These are phyloP conservation scores for Mortierella sp. DNA, from an alignment of 371 early-diverging fungal genomes.

Conservation along the genomic window DNA sequence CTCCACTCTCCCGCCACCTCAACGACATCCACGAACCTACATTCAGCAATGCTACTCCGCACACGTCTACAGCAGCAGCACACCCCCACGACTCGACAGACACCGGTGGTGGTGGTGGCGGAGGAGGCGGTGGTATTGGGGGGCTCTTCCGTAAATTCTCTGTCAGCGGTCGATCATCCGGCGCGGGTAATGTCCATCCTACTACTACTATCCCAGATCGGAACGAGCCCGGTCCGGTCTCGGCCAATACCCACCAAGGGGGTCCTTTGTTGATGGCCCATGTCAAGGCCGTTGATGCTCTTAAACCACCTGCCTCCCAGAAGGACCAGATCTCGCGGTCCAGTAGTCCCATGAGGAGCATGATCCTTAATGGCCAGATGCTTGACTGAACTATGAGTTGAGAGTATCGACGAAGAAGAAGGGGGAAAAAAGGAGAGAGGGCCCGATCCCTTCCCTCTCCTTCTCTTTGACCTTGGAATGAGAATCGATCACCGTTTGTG, in stretches of 20 bases:
- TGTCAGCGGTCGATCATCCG: slow-evolving; percentile 8
- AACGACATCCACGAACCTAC: not conserved
- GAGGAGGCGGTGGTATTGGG: slow-evolving; percentile 29
- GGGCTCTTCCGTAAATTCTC: slow-evolving; percentile 52
- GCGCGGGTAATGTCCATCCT: not conserved
- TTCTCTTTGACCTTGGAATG: not conserved
- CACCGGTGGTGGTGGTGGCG: not conserved
- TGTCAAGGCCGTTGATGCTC: slow-evolving; percentile 11
- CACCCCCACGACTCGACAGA: not conserved
- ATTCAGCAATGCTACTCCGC: not conserved
- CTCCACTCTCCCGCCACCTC: slow-evolving; percentile 12
- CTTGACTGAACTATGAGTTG: slow-evolving; percentile 22
- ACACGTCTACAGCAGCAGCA: not conserved
- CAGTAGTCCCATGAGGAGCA: slow-evolving; percentile 44
- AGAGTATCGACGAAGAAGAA: not conserved
- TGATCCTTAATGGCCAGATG: slow-evolving; percentile 57
- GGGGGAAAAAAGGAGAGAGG: not conserved
- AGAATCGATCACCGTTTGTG: not conserved
- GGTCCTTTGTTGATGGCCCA: not conserved
- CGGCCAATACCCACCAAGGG: not conserved
- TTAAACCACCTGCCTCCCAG: slow-evolving; percentile 16
- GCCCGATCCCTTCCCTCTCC: not conserved
- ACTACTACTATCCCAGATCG: slow-evolving; percentile 14
- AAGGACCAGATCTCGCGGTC: slow-evolving; percentile 33
- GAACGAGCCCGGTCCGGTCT: slow-evolving; percentile 29